Base-by-base conservation (phyloP, 2,329 filamentous ascomycete species). In the Claviceps monticola region DNA sequence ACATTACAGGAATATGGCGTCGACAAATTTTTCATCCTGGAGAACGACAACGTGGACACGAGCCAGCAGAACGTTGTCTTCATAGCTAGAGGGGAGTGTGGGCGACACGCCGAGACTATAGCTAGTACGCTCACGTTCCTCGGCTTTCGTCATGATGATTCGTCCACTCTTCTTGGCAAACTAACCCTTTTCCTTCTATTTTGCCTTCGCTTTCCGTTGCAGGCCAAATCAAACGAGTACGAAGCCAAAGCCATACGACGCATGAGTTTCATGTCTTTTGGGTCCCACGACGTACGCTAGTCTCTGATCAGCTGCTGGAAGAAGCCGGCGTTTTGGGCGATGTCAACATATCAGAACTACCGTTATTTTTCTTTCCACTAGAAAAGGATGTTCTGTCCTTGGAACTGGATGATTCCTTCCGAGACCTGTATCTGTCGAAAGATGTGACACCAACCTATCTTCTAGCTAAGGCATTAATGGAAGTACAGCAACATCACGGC, bases 231-330 rank as follows among this genome's bases (percentile, higher is more conserved):
- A 91, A 90, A 66, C 83, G 87, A 55, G 75, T 97, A 53, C 88
- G 91, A 61, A 85, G 84, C 62, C 88, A 93, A 67, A 90, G 86
- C 64, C 85, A 88, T 62, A 87, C 84, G 46, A 87, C 89, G 58
- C 93, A 98, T 77, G 91, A 98, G 61, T 95, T 97, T 65, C 91
- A 90, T 56, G 85, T 98, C 60, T 91, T 96, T 65, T 97, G 93
- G 87, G 86, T 95, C 43, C 91, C 94, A 5, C 82, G 93, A 53
- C 85, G 93, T 55, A 97, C 93, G 4, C 74, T 95, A 51, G 84
- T 97, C 51, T 93, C 88, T 59, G 89, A 97, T 65, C 84, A 89
- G 64, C 79, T 97, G 48, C 75, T 98, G 41, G 93, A 98, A 68
- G 89, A 95, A 63, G 85, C 88, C 41, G 93, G 91, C 26, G 88